Conservation (phyloP, 768 basidiomycete species). For the Boletus vermiculosoides region DNA sequence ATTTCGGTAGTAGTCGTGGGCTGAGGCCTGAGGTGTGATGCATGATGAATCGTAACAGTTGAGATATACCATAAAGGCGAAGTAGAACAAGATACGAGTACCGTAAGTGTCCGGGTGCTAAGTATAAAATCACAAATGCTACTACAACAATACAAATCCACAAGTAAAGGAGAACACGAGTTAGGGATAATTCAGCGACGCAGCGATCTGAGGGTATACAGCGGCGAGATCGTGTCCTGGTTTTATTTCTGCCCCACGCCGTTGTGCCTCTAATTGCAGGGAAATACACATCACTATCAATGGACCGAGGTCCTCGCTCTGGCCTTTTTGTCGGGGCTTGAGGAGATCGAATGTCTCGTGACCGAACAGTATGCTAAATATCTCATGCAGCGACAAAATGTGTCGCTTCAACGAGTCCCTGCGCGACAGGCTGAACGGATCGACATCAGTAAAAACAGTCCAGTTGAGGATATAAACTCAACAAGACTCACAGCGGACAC, state of each 20-base stretch:
- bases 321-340: not conserved
- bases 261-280: not conserved
- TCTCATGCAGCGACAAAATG: not conserved
- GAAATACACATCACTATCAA: not conserved
- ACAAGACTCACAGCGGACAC: not conserved
- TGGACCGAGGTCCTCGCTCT: not conserved
- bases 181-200: not conserved
- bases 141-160: not conserved
- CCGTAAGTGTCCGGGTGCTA: no score
- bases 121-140: not conserved
- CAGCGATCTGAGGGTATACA: not conserved
- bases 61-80: not conserved
- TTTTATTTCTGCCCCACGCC: not conserved
- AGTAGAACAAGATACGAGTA: not conserved
- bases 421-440: conserved; percentile 1
- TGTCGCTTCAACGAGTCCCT: conserved; percentile 13
- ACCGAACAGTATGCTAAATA: not conserved
- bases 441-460: not conserved
- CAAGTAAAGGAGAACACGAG: not conserved
- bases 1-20: no score
- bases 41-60: not conserved
- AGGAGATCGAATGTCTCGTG: not conserved
- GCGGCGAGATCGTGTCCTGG: not conserved
- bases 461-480: no score
- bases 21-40: not conserved